phyloP scores from a whole-genome alignment of 2,329 filamentous ascomycete species.

The Scortechinia acanthostroma region DNA sequence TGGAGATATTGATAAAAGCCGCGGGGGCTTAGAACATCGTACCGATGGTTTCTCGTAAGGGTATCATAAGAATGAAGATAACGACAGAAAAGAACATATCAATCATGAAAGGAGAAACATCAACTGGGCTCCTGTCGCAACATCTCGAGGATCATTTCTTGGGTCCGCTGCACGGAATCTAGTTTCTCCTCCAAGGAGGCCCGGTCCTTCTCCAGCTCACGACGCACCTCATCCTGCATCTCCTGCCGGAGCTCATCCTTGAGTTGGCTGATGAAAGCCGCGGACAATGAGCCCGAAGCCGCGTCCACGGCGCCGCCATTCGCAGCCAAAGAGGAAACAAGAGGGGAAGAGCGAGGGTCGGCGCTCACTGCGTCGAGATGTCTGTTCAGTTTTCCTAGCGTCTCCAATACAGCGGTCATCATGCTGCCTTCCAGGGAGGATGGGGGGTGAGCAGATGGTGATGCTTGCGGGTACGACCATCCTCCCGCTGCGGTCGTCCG shows the following conservation, averaged over 20 bases:
- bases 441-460: background rate
- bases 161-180: slow-evolving; percentile 24
- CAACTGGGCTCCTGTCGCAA: slow-evolving; percentile 21
- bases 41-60: too few species aligned
- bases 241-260: slow-evolving; percentile 9
- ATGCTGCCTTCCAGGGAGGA: background rate
- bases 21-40: too few species aligned
- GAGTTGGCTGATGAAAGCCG: background rate
- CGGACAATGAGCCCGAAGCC: background rate
- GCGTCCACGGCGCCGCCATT: background rate
- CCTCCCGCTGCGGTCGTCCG: slow-evolving; percentile 2
- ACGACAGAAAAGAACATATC: background rate
- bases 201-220: slow-evolving; percentile 19
- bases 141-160: slow-evolving; percentile 28
- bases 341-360: background rate
- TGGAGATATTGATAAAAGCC: too few species aligned
- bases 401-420: background rate
- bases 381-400: background rate
- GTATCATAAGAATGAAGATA: background rate
- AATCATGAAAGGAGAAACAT: background rate
- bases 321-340: too few species aligned
- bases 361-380: background rate
- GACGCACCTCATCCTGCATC: slow-evolving; percentile 18
- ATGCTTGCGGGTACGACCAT: background rate
- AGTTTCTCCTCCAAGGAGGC: slow-evolving; percentile 21